phyloP scores from a whole-genome alignment of 208 protist species.

The Vickermania spadyakhi region DNA sequence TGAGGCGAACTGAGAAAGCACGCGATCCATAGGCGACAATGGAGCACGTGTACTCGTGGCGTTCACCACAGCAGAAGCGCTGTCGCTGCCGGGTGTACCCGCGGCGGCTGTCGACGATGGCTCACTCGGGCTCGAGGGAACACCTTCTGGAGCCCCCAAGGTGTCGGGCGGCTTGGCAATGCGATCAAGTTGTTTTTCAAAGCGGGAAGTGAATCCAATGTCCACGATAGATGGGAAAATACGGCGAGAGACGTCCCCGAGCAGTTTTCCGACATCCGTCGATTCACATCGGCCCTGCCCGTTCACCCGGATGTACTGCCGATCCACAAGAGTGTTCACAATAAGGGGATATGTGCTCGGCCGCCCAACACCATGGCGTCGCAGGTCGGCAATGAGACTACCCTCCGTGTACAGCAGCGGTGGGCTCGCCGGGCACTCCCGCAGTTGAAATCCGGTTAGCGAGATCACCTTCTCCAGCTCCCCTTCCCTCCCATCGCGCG shows the following conservation, averaged over 20 bases:
- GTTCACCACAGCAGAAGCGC: no score
- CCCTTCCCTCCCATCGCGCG: slow-evolving; percentile 4
- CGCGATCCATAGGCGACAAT: slow-evolving; percentile 65
- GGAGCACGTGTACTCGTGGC: no score
- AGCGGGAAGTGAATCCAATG: slow-evolving; percentile 80
- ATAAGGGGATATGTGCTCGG: slow-evolving; percentile 90
- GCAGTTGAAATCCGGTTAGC: slow-evolving; percentile 28
- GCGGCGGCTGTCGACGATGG: no score
- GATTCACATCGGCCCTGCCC: slow-evolving; percentile 66
- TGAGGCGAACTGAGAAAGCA: slow-evolving; percentile 78
- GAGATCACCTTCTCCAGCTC: slow-evolving; percentile 11
- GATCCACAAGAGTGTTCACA: slow-evolving; percentile 76
- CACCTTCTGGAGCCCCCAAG: slow-evolving; percentile 6
- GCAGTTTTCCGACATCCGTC: slow-evolving; percentile 58
- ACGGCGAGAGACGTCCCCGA: slow-evolving; percentile 57
- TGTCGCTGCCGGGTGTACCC: not conserved
- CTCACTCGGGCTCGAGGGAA: no score
- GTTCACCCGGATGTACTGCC: slow-evolving; percentile 79
- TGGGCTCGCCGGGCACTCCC: slow-evolving; percentile 44
- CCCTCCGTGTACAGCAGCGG: slow-evolving; percentile 77
- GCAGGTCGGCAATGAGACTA: slow-evolving; percentile 80
- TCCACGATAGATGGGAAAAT: slow-evolving; percentile 87
- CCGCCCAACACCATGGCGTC: slow-evolving; percentile 76
- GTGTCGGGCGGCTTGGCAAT: slow-evolving; percentile 59
- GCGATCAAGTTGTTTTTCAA: slow-evolving; percentile 84